Evolutionary conservation across 352 stramenopile genomes (phyloP).

Genomic region (Pythium sukuiense): DNA sequence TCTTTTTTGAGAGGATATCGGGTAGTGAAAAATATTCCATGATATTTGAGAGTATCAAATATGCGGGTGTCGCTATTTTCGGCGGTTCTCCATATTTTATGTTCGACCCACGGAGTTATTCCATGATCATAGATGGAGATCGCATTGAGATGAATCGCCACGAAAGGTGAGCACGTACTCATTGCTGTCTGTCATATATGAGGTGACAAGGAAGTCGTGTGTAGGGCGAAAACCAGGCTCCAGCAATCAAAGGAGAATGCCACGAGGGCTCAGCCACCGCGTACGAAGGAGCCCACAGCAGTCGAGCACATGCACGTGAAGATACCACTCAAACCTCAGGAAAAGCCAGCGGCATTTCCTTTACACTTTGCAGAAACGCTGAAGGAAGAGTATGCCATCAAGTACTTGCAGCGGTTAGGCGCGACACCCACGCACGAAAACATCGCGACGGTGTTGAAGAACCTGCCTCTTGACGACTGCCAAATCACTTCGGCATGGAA

Average conservation of each 20-base stretch:
- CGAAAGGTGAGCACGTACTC: constrained; percentile 16
- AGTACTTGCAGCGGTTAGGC: constrained; percentile 66
- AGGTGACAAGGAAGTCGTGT: background rate
- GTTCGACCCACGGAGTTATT: background rate
- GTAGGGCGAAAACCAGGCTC: background rate
- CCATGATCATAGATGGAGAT: background rate
- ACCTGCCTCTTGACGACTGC: constrained; percentile 67
- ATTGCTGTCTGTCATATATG: background rate
- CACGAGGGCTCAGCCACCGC: constrained; percentile 18
- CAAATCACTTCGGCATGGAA: constrained; percentile 58
- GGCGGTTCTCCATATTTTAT: constrained; percentile 9
- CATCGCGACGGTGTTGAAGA: constrained; percentile 56
- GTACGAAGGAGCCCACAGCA: constrained; percentile 31
- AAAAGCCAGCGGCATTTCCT: constrained; percentile 43
- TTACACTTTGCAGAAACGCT: constrained; percentile 44
- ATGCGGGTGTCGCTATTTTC: constrained; percentile 7
- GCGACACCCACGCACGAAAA: constrained; percentile 51
- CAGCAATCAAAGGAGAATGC: background rate
- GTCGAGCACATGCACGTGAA: constrained; percentile 52
- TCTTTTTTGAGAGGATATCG: constrained; percentile 1
- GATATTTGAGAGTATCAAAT: constrained; percentile 5
- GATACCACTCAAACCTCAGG: constrained; percentile 56
- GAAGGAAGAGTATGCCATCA: constrained; percentile 69
- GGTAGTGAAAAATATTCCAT: background rate
- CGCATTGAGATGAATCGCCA: constrained; percentile 21